Evolutionary conservation across 768 basidiomycete genomes (phyloP).

Genomic region (Pilatotrama ljubarskyi): DNA sequence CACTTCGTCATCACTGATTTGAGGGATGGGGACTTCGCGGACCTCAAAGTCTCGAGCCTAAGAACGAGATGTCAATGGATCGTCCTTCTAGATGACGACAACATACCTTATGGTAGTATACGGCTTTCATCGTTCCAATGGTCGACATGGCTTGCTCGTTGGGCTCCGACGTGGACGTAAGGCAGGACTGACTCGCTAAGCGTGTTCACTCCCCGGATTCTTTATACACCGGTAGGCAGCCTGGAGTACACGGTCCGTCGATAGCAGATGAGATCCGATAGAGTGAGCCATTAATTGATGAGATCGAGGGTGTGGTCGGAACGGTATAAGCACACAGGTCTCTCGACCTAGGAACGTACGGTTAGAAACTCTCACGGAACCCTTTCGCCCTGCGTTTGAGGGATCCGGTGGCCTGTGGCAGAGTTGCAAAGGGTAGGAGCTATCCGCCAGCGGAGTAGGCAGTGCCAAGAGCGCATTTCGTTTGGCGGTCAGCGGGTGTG

Average conservation of each 20-base stretch:
- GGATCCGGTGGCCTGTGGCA: no score
- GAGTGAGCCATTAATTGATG: neutral
- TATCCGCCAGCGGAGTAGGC: no score
- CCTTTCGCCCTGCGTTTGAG: no score
- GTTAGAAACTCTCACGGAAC: no score
- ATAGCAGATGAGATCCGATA: neutral
- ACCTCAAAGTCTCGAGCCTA: conserved; percentile 70
- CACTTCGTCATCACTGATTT: conserved; percentile 66
- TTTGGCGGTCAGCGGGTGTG: no score
- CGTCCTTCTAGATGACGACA: neutral
- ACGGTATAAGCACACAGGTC: neutral
- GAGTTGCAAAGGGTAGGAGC: no score
- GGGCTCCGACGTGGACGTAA: neutral
- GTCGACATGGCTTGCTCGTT: neutral
- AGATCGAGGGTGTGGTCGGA: neutral
- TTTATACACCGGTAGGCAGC: neutral
- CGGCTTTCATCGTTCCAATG: conserved; percentile 17
- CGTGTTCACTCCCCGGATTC: neutral
- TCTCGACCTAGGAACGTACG: no score
- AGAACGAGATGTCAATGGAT: neutral
- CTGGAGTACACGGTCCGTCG: neutral
- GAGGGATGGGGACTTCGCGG: conserved; percentile 65
- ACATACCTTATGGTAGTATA: conserved; percentile 21
- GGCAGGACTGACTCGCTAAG: neutral
- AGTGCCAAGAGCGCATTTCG: no score